A percentile compares a stretch with the other conserved stretches of the same genome.
These are phyloP conservation scores for Fusarium odoratissimum DNA, from an alignment of 2,329 filamentous ascomycete genomes.

Conservation along the genomic window DNA sequence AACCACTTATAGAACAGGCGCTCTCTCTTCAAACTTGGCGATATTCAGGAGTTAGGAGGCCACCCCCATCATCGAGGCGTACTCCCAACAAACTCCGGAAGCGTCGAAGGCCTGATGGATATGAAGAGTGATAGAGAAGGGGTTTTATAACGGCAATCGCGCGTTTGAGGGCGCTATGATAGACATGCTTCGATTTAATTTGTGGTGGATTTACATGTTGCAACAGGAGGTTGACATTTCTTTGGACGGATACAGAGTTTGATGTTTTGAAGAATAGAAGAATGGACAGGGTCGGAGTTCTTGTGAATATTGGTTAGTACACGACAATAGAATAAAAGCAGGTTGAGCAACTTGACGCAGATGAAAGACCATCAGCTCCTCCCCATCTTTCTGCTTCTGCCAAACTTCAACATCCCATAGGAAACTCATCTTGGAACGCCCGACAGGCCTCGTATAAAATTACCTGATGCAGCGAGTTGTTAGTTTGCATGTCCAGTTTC, in stretches of 20 bases:
- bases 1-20: background rate
- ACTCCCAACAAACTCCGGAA: background rate
- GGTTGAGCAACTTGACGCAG: background rate
- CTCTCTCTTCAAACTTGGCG: background rate
- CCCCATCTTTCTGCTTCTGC: background rate
- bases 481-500: background rate
- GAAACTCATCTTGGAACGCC: background rate
- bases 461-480: background rate
- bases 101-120: background rate
- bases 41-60: background rate
- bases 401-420: background rate
- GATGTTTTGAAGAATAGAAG: background rate
- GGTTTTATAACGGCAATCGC: rapidly evolving
- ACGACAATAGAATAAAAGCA: background rate
- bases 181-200: rapidly evolving
- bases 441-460: background rate
- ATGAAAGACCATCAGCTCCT: background rate
- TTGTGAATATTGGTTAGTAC: background rate
- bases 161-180: background rate
- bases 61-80: background rate
- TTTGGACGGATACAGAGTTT: background rate
- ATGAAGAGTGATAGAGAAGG: background rate
- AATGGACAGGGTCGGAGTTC: background rate
- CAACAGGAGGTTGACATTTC: background rate
- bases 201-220: background rate